phyloP scores from a whole-genome alignment of 2,329 filamentous ascomycete genomes.

The Alternaria solani region DNA sequence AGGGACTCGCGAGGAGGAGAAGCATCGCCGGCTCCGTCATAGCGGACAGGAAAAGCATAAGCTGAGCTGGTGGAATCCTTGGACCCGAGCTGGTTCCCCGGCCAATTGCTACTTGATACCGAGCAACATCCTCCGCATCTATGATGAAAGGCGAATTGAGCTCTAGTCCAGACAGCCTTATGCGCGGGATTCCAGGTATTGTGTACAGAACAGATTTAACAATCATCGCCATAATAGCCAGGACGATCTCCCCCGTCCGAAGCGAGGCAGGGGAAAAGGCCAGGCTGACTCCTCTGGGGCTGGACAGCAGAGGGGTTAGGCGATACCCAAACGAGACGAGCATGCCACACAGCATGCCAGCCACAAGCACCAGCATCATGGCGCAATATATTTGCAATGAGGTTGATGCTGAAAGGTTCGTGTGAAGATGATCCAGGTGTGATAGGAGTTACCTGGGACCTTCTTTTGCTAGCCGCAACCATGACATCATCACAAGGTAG shows the following conservation, averaged over 20 bases:
- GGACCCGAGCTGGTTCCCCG: not conserved
- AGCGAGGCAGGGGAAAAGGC: slow-evolving; percentile 15
- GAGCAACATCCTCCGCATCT: slow-evolving; percentile 5
- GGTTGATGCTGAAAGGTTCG: not conserved
- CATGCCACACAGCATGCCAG: not conserved
- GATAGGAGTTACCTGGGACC: too few species aligned
- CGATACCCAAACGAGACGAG: slow-evolving; percentile 12
- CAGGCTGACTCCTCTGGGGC: slow-evolving; percentile 1
- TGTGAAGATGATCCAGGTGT: not conserved
- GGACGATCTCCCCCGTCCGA: slow-evolving; percentile 6
- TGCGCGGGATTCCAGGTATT: not conserved
- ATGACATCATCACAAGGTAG: not conserved
- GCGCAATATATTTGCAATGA: not conserved
- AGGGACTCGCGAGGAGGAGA: slow-evolving; percentile 11
- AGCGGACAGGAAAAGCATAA: slow-evolving; percentile 10
- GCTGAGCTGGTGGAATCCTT: not conserved
- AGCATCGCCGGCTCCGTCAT: slow-evolving; percentile 18
- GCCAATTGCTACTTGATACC: slow-evolving; percentile 7
- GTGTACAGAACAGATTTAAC: not conserved
- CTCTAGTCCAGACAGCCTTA: not conserved
- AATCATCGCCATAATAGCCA: slow-evolving; percentile 12
- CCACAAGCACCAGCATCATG: not conserved
- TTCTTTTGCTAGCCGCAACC: not conserved
- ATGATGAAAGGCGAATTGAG: slow-evolving; percentile 10
- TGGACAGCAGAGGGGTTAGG: slow-evolving; percentile 9